Evolutionary conservation across 1,139 yeast genomes (phyloP).

Genomic region (Keqinozyma sinolaborantium): DNA sequence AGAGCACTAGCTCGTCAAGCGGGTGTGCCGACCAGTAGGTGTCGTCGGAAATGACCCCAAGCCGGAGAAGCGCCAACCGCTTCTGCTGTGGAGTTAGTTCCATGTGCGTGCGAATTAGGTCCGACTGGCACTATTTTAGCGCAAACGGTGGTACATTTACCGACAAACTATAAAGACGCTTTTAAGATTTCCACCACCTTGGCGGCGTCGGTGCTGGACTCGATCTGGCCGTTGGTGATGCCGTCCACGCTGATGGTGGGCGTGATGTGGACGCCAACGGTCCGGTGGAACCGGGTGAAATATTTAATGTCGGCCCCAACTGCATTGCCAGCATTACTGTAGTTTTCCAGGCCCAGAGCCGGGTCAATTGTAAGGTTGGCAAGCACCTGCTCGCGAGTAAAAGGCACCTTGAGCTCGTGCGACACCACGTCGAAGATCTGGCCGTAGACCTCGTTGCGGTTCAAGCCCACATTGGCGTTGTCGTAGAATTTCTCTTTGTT

Average conservation of each 20-base stretch:
- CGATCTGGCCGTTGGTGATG: slow-evolving; percentile 36
- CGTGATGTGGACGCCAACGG: slow-evolving; percentile 76
- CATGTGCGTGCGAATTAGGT: slow-evolving; percentile 2
- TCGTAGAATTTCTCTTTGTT: slow-evolving; percentile 59
- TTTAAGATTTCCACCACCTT: slow-evolving; percentile 29
- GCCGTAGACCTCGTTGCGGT: slow-evolving; percentile 55
- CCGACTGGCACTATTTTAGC: not conserved
- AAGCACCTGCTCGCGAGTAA: slow-evolving; percentile 36
- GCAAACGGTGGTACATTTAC: too few species aligned
- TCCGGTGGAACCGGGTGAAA: slow-evolving; percentile 70
- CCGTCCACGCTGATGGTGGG: slow-evolving; percentile 83
- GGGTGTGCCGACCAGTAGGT: slow-evolving; percentile 12
- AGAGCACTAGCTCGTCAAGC: slow-evolving; percentile 13
- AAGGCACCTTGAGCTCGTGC: slow-evolving; percentile 28
- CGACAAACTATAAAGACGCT: slow-evolving; percentile 7
- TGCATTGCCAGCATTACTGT: slow-evolving; percentile 55
- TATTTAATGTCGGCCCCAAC: slow-evolving; percentile 65
- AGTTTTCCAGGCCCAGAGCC: slow-evolving; percentile 18
- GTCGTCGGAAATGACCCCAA: slow-evolving; percentile 30
- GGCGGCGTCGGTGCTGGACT: slow-evolving; percentile 35
- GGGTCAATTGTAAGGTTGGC: slow-evolving; percentile 25
- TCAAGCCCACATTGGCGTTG: slow-evolving; percentile 48
- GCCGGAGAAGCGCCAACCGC: slow-evolving; percentile 23
- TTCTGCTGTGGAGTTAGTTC: slow-evolving; percentile 18
- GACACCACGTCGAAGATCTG: slow-evolving; percentile 53